Evolutionary conservation across 129 eudicot species (phyloP).

Genomic region (carrot (Daucus carota)): DH1_v3.0 NC_030386.2:36729001-36729500

Average conservation of each 20-base stretch:
- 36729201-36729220: neutral
- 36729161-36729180: neutral
- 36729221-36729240: neutral
- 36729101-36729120: neutral
- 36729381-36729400: conserved; percentile 88
- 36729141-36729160: neutral
- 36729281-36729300: neutral
- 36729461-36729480: conserved; percentile 83
- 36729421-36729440: conserved; percentile 70
- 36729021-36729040: neutral
- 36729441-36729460: conserved; percentile 79
- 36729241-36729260: neutral
- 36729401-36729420: conserved; percentile 62
- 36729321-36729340: neutral
- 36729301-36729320: neutral
- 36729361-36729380: conserved; percentile 12
- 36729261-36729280: neutral
- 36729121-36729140: neutral
- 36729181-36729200: neutral
- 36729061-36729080: neutral
- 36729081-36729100: neutral
- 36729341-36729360: neutral
- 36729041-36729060: too few species aligned
- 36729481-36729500: conserved; percentile 72
- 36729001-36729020: neutral